Evolutionary conservation across 192 early-diverging fungal species (phyloP).

Genomic region (Paraglomus occultum): DNA sequence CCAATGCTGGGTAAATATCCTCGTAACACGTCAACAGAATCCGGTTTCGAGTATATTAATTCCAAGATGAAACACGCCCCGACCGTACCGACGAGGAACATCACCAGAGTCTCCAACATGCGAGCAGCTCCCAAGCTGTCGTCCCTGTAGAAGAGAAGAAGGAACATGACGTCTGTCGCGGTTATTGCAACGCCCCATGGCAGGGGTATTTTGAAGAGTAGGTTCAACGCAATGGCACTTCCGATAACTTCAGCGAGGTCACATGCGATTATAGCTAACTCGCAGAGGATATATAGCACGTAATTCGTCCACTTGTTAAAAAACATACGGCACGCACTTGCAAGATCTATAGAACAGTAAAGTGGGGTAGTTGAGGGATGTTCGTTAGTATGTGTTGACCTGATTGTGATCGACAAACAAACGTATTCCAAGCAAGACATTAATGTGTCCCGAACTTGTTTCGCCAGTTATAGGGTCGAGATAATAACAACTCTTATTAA

Average conservation of each 20-base stretch:
- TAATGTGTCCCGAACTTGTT: neutral
- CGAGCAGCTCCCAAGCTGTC: constrained; percentile 49
- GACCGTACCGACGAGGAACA: constrained; percentile 60
- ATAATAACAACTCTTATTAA: neutral
- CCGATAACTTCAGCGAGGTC: constrained; percentile 87
- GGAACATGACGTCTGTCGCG: constrained; percentile 66
- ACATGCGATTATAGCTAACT: constrained; percentile 77
- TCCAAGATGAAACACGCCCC: constrained; percentile 67
- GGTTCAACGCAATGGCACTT: constrained; percentile 76
- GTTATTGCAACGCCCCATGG: constrained; percentile 76
- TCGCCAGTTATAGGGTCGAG: neutral
- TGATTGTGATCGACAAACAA: neutral
- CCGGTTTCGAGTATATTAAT: constrained; percentile 56
- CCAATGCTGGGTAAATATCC: constrained; percentile 61
- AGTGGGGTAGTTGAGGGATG: neutral
- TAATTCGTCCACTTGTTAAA: constrained; percentile 61
- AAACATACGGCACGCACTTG: constrained; percentile 62
- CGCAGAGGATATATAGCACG: constrained; percentile 66
- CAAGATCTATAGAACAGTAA: constrained; percentile 53
- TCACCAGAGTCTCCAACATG: constrained; percentile 67
- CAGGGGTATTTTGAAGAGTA: constrained; percentile 70
- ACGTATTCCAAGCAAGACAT: neutral
- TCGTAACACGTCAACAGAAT: constrained; percentile 55
- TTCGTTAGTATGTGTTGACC: neutral
- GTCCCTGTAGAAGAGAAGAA: constrained; percentile 59